These are phyloP conservation scores for Neopestalotiopsis sp. DNA, from an alignment of 2,329 filamentous ascomycete species.

Conservation along the genomic window DNA sequence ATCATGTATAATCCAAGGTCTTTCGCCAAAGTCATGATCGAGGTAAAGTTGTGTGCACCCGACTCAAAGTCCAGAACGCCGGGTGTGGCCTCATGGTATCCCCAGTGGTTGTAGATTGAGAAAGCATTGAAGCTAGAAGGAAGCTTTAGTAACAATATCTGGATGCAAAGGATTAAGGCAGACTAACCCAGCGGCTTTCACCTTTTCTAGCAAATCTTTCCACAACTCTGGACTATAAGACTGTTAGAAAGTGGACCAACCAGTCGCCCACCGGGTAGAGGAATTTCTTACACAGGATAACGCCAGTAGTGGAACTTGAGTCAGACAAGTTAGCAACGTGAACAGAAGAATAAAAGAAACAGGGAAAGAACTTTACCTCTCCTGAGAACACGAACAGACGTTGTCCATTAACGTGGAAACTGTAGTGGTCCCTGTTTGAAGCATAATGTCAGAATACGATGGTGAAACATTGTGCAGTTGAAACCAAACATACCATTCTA, in stretches of 20 bases:
- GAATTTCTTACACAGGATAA: constrained; percentile 43
- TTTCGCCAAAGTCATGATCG: constrained; percentile 58
- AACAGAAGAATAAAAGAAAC: background rate
- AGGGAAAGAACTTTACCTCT: constrained; percentile 34
- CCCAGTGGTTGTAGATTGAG: constrained; percentile 49
- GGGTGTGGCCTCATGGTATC: constrained; percentile 43
- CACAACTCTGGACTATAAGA: constrained; percentile 41
- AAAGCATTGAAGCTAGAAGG: constrained; percentile 45
- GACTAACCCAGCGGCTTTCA: constrained; percentile 45
- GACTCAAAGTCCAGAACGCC: constrained; percentile 53
- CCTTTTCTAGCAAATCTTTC: constrained; percentile 48
- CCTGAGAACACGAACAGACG: constrained; percentile 49
- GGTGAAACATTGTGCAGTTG: background rate
- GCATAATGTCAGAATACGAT: background rate
- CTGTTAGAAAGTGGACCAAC: background rate
- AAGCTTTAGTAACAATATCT: background rate
- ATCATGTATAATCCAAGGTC: constrained; percentile 61
- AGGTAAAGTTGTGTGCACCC: constrained; percentile 58
- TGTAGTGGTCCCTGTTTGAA: constrained; percentile 44
- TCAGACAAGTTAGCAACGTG: background rate
- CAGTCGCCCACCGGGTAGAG: background rate
- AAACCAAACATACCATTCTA: constrained; percentile 34
- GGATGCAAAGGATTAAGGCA: background rate
- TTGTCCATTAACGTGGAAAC: constrained; percentile 46
- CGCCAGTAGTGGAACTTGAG: constrained; percentile 47